Conservation (phyloP, 169 alveolate species). For the Plasmodium inui region DNA sequence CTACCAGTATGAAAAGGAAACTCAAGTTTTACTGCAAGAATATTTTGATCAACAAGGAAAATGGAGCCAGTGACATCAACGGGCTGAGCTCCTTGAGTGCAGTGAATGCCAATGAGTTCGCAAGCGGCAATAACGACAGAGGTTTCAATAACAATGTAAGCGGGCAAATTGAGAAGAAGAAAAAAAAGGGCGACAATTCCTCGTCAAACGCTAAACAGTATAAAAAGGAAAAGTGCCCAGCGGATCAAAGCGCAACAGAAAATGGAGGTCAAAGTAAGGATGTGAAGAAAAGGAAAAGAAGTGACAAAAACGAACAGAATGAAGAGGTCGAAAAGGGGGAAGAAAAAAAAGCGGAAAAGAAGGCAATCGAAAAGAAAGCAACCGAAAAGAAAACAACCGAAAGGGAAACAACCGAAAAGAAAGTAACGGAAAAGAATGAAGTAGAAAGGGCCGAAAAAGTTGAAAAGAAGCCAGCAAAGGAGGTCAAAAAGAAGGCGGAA, state of each 20-base stretch:
- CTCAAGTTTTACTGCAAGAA: neutral
- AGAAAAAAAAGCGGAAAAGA: neutral
- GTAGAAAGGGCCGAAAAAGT: neutral
- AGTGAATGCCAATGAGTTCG: neutral
- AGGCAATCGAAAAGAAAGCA: neutral
- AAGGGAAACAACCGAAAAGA: neutral
- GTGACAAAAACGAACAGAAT: neutral
- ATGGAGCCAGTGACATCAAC: neutral
- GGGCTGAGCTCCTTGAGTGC: neutral
- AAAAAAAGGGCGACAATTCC: neutral
- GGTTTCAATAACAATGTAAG: neutral
- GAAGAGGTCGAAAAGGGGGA: neutral
- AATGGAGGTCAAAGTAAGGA: neutral
- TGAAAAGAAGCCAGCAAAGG: neutral
- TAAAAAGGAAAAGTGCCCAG: neutral
- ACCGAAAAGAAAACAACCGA: neutral
- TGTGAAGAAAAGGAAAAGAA: slow-evolving; percentile 1
- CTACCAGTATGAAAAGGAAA: neutral
- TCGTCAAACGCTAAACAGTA: neutral
- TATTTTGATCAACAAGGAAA: neutral
- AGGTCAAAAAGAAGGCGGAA: neutral
- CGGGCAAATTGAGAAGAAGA: neutral
- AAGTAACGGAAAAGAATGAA: neutral
- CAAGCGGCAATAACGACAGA: neutral
- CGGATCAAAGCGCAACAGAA: neutral